These are phyloP conservation scores for Takakia lepidozioides DNA, from an alignment of 225 moss, liverwort and hornwort species.

Conservation along the genomic window DNA sequence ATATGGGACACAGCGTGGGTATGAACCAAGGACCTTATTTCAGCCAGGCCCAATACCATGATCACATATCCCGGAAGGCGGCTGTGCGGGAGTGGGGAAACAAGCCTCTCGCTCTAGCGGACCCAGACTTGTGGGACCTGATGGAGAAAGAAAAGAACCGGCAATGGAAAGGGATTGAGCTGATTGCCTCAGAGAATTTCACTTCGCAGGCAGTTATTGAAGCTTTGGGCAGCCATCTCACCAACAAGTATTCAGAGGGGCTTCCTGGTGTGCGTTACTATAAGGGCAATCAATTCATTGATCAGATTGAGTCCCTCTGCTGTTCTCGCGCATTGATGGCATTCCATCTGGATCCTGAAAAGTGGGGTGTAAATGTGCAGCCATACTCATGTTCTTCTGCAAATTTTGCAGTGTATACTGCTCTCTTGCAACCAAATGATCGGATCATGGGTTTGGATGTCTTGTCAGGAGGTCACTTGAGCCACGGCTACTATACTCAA, in stretches of 20 bases:
- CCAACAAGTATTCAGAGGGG: conserved; percentile 47
- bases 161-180: conserved; percentile 43
- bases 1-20: no score
- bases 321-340: conserved; percentile 27
- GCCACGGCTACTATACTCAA: conserved; percentile 34
- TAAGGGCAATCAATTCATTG: conserved; percentile 38
- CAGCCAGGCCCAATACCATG: no score
- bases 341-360: conserved; percentile 26
- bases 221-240: conserved; percentile 33
- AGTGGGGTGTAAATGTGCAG: conserved; percentile 49
- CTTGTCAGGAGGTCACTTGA: conserved; percentile 20
- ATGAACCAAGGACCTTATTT: no score
- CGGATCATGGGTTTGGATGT: conserved; percentile 42
- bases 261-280: conserved; percentile 37
- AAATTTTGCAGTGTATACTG: conserved; percentile 44
- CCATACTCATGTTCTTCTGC: conserved; percentile 43
- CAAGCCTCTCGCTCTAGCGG: conserved; percentile 13
- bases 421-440: conserved; percentile 34
- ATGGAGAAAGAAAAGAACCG: conserved; percentile 41
- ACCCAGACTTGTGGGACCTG: conserved; percentile 21
- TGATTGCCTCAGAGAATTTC: conserved; percentile 48
- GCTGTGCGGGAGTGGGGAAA: conserved; percentile 36
- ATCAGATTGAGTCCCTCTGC: conserved; percentile 45
- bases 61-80: conserved; percentile 5
- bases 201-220: conserved; percentile 50